Conservation (phyloP, 202 grass and related monocot genomes). For the Digitaria exilis region DNA sequence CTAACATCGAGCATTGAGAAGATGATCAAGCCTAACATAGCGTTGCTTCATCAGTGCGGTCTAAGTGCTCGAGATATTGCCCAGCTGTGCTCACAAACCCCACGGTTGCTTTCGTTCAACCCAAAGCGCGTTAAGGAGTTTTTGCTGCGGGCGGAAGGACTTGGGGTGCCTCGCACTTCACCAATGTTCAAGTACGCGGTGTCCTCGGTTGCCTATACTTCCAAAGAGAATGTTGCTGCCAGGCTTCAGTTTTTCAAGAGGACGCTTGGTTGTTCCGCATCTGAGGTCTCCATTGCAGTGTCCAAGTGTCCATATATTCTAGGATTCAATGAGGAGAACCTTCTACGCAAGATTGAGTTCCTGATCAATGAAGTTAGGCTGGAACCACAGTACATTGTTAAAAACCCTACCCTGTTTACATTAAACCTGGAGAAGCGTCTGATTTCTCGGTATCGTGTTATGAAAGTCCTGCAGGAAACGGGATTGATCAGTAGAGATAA, state of each 20-base stretch:
- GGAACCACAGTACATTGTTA: background rate
- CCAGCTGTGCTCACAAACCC: too few species aligned
- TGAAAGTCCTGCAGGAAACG: background rate
- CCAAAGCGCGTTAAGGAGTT: too few species aligned
- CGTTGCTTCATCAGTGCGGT: conserved; percentile 24
- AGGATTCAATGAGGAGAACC: background rate
- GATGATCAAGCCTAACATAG: conserved; percentile 45
- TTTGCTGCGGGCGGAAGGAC: too few species aligned
- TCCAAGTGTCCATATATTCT: background rate
- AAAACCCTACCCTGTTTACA: too few species aligned
- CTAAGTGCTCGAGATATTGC: too few species aligned
- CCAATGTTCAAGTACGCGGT: background rate
- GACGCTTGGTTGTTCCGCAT: background rate
- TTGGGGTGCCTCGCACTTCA: background rate
- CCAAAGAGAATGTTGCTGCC: background rate
- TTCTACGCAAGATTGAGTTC: background rate
- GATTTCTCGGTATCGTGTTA: too few species aligned
- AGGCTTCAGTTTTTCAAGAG: background rate
- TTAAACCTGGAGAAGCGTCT: too few species aligned
- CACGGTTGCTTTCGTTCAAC: too few species aligned
- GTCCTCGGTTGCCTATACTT: rapidly evolving
- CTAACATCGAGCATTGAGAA: conserved; percentile 17
- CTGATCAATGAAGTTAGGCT: background rate
- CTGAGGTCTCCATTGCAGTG: background rate
- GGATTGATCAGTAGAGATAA: background rate